Evolutionary conservation across 1,139 yeast genomes (phyloP).

Genomic region (Suhomyces panamericanus): DNA sequence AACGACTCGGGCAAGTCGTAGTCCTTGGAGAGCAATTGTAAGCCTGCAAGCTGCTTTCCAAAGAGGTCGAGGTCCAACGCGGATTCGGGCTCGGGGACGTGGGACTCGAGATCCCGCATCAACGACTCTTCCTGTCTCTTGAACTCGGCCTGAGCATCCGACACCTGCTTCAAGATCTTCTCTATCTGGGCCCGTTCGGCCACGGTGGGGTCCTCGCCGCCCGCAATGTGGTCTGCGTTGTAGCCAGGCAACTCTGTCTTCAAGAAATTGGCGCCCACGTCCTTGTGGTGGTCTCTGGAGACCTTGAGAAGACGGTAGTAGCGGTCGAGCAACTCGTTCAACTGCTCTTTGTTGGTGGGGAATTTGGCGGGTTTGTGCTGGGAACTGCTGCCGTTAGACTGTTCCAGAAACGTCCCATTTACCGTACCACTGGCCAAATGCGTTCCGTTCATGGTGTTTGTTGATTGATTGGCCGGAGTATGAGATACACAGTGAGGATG

Average conservation of each 20-base stretch:
- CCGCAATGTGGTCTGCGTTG: conserved; percentile 4
- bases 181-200: conserved; percentile 33
- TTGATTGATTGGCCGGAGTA: conserved; percentile 2
- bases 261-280: conserved; percentile 9
- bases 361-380: conserved; percentile 6
- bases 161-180: conserved; percentile 31
- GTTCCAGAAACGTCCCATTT: conserved; percentile 3
- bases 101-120: conserved; percentile 16
- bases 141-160: conserved; percentile 30
- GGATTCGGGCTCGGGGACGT: conserved; percentile 2
- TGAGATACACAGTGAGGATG: background rate
- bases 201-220: conserved; percentile 7
- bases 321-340: conserved; percentile 31
- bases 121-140: conserved; percentile 27
- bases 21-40: conserved; percentile 76
- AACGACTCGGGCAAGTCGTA: conserved; percentile 65
- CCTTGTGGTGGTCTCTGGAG: conserved; percentile 21
- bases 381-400: conserved; percentile 4
- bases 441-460: conserved; percentile 8
- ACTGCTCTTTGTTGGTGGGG: conserved; percentile 35
- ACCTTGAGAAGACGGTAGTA: conserved; percentile 31
- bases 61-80: conserved; percentile 52
- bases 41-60: conserved; percentile 68
- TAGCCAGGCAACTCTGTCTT: conserved; percentile 7
- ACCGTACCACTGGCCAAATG: conserved; percentile 1